Percentiles rank a stretch among this genome's conserved stretches.
Conservation (phyloP, 768 basidiomycete genomes). For the Lentinus tigrinus region DNA sequence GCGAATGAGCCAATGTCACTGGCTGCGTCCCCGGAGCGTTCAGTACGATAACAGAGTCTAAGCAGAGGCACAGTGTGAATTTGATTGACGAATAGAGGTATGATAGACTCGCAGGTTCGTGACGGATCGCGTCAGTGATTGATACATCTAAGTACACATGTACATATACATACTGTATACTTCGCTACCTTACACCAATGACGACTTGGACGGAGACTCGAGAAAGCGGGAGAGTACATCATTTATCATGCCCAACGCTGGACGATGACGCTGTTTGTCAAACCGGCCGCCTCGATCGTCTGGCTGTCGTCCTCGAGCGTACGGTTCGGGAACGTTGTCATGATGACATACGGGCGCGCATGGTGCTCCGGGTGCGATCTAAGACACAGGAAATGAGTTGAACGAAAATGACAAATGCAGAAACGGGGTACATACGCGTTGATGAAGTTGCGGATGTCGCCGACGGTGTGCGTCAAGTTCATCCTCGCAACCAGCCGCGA, state of each 20-base stretch:
- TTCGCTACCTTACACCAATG: too few species aligned
- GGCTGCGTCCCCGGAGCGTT: too few species aligned
- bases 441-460: slow-evolving; percentile 83
- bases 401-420: not conserved
- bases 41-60: too few species aligned
- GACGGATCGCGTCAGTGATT: too few species aligned
- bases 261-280: slow-evolving; percentile 82
- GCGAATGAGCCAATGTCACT: too few species aligned
- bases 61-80: too few species aligned
- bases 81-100: too few species aligned
- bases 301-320: slow-evolving; percentile 59
- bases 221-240: too few species aligned
- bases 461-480: slow-evolving; percentile 89
- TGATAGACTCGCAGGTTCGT: too few species aligned
- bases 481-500: slow-evolving; percentile 82
- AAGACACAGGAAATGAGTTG: not conserved
- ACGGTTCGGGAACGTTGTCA: slow-evolving; percentile 86
- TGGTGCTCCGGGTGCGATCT: slow-evolving; percentile 73
- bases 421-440: slow-evolving; percentile 67
- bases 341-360: slow-evolving; percentile 67
- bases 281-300: slow-evolving; percentile 70
- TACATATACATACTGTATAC: too few species aligned
- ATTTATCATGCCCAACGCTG: slow-evolving; percentile 69
- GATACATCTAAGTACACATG: too few species aligned
- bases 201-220: too few species aligned